Evolutionary conservation across 441 rosid species (phyloP), one percentile per base, ranked within the genome.

Genomic region (Populus trichocarpa): DNA sequence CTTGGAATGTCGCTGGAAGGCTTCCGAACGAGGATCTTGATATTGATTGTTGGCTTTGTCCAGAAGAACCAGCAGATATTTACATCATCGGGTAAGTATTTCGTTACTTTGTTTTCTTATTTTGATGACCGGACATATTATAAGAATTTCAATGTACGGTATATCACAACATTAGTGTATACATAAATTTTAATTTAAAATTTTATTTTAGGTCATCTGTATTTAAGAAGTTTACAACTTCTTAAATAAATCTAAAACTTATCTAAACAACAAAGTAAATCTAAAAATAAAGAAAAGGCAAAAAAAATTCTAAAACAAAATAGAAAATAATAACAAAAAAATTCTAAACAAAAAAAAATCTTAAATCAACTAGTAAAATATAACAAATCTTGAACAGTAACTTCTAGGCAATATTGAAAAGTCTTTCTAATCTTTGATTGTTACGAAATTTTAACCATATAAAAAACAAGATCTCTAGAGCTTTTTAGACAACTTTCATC

Each of bases 1-100:
- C 99, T 67, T 97, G 99, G 99, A 97, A 97, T 81, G 99, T 97
- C 81, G 98, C 98, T 79, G 99, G 99, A 18, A 92, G 83, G 86
- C 69, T 69, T 80, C 99, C 99, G 1, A 6, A 78, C 69, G 93
- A 90, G 57, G 92, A 89, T 88, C 91, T 91, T 65, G 88, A 93
- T 16, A 91, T 93, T 72, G 93, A 93, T 53, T 95, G 91, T 64
- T 97, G 98, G 99, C 97, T 97, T 73, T 87, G 89, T 74, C 85
- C 94, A 6, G 85, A 89, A 67, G 93, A 91, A 36, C 89, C 96
- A 16, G 89, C 98, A 22, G 99, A 97, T 84, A 87, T 97, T 59
- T 95, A 97, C 82, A 82, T 97, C 79, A 86, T 97, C 42, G 99
- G 99, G 99, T 90, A 23, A 77, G 85, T 82, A 28, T 74, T 71